Percentiles rank a stretch among this genome's conserved stretches.
Conservation (phyloP, 306 rosid genomes). For the Vigna mungo region DNA sequence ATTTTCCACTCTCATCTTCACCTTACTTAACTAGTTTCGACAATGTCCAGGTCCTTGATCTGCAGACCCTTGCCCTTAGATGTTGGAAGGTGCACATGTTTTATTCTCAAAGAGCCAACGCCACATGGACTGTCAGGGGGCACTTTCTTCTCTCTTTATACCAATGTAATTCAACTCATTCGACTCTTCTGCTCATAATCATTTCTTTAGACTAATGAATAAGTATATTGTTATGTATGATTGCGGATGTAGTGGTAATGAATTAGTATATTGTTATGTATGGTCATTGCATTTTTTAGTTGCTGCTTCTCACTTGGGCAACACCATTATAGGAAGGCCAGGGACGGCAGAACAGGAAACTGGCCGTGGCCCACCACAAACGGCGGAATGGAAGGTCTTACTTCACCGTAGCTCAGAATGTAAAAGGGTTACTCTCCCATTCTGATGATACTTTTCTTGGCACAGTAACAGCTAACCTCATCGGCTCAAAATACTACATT, state of each 20-base stretch:
- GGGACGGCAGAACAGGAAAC: conserved; percentile 87
- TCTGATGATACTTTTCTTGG: conserved; percentile 79
- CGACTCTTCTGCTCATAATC: no score
- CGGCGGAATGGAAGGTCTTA: conserved; percentile 72
- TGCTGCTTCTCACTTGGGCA: no score
- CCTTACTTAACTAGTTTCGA: neutral
- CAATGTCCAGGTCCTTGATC: conserved; percentile 50
- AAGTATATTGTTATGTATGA: no score
- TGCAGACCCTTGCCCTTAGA: conserved; percentile 88
- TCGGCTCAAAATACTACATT: conserved; percentile 83
- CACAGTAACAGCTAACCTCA: conserved; percentile 70
- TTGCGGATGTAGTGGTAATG: no score
- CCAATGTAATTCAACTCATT: conserved; percentile 57
- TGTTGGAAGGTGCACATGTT: conserved; percentile 84
- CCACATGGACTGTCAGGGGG: conserved; percentile 64
- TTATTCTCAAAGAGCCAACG: conserved; percentile 73
- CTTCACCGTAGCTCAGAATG: conserved; percentile 67
- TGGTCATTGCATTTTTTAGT: no score
- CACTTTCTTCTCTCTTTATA: conserved; percentile 76
- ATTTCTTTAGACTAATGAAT: no score
- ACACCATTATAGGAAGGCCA: conserved; percentile 73
- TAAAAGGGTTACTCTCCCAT: conserved; percentile 62
- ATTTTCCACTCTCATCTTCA: no score
- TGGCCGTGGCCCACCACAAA: conserved; percentile 76
- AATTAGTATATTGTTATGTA: no score